Conservation (phyloP, 208 protist species). For the Trypanosoma caninum region DNA sequence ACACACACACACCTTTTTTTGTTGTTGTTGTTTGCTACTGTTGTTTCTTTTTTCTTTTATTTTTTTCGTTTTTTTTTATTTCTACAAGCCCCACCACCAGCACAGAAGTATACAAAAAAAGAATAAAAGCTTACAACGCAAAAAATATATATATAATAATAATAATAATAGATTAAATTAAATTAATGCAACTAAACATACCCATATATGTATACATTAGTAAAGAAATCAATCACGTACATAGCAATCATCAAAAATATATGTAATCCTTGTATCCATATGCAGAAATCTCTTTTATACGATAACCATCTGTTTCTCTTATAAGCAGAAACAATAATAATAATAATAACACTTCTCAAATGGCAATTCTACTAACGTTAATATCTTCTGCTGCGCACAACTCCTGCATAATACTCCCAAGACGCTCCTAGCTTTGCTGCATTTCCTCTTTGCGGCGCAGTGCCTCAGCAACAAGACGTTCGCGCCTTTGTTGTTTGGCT, state of each 20-base stretch:
- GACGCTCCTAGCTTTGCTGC: neutral
- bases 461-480: neutral
- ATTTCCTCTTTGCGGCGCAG: neutral
- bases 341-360: neutral
- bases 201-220: neutral
- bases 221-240: neutral
- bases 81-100: neutral
- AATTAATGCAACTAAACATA: no score
- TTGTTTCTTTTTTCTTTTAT: no score
- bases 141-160: no score
- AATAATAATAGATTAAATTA: no score
- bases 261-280: no score
- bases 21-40: neutral
- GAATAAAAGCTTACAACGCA: no score
- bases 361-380: neutral
- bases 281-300: neutral
- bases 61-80: neutral
- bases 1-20: neutral
- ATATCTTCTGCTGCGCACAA: neutral
- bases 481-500: neutral
- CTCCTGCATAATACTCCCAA: conserved; percentile 12
- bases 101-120: neutral
- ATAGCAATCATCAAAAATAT: no score
- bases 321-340: neutral
- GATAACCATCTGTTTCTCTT: neutral